phyloP scores from a whole-genome alignment of 371 early-diverging fungal genomes.

The Fennellomyces sp. region DNA sequence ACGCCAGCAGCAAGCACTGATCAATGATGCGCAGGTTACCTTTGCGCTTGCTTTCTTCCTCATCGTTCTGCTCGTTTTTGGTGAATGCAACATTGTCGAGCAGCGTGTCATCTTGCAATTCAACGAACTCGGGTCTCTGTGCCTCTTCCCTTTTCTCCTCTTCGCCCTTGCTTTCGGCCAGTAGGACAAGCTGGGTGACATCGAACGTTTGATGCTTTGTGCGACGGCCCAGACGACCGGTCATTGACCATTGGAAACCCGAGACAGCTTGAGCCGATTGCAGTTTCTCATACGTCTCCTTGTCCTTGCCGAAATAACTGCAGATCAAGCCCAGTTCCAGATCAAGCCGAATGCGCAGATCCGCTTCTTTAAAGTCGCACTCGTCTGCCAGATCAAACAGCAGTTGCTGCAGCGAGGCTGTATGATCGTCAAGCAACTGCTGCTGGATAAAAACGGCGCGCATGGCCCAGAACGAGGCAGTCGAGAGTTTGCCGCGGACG shows the following conservation, averaged over 20 bases:
- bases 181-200: constrained; percentile 87
- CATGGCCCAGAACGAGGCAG: constrained; percentile 76
- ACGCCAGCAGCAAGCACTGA: constrained; percentile 88
- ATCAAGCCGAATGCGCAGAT: constrained; percentile 66
- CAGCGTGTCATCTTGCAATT: constrained; percentile 89
- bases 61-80: constrained; percentile 42
- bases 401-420: constrained; percentile 64
- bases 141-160: constrained; percentile 18
- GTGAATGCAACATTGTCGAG: constrained; percentile 79
- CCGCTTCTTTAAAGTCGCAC: constrained; percentile 10
- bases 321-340: constrained; percentile 79
- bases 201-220: constrained; percentile 93
- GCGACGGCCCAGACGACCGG: constrained; percentile 89
- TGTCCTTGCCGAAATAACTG: constrained; percentile 77
- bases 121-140: constrained; percentile 68
- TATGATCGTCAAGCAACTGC: constrained; percentile 82
- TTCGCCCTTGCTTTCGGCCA: constrained; percentile 72
- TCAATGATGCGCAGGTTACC: constrained; percentile 76
- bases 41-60: constrained; percentile 45
- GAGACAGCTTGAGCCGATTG: constrained; percentile 76
- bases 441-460: constrained; percentile 82
- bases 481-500: constrained; percentile 20
- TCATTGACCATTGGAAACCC: constrained; percentile 81
- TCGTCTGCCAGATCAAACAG: constrained; percentile 29
- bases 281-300: constrained; percentile 69